phyloP scores from a whole-genome alignment of 176 grass and related monocot genomes.

The Rhynchospora tenuis region DNA sequence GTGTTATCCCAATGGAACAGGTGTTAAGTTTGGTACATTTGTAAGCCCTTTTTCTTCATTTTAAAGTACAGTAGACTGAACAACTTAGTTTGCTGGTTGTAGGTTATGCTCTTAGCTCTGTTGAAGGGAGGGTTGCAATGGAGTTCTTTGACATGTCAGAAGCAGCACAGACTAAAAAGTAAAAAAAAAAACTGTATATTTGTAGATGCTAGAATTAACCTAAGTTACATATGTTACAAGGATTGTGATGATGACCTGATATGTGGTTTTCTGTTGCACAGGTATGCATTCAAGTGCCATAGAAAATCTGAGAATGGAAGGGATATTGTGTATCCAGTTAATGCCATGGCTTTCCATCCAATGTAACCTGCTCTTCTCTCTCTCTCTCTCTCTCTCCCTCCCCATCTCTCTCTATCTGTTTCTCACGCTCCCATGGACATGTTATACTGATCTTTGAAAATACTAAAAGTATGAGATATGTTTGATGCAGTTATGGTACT shows the following conservation, averaged over 20 bases:
- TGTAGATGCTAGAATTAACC: neutral
- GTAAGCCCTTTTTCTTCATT: neutral
- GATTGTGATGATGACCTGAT: constrained; percentile 6
- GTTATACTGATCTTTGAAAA: neutral
- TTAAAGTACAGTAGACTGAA: neutral
- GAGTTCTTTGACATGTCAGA: constrained; percentile 96
- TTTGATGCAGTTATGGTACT: constrained; percentile 70
- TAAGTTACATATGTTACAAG: neutral
- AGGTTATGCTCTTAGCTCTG: constrained; percentile 95
- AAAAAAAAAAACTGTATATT: constrained; percentile 38
- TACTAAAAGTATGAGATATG: neutral
- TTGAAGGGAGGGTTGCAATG: constrained; percentile 94
- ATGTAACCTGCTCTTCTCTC: constrained; percentile 44
- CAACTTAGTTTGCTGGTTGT: constrained; percentile 22
- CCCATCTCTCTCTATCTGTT: constrained; percentile 10
- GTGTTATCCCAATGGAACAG: constrained; percentile 93
- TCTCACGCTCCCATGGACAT: neutral
- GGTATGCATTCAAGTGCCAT: constrained; percentile 99
- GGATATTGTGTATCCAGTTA: constrained; percentile 94
- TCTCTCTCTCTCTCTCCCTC: neutral
- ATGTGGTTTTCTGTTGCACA: constrained; percentile 26
- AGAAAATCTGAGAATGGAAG: constrained; percentile 84
- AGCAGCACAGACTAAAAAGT: constrained; percentile 86
- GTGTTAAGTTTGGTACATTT: constrained; percentile 29
- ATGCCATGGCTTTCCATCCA: constrained; percentile 97